A percentile compares a stretch with the other conserved stretches of the same genome.
These are phyloP conservation scores for Tylopilus vinaceipallidus DNA, from an alignment of 768 basidiomycete species.

Conservation along the genomic window DNA sequence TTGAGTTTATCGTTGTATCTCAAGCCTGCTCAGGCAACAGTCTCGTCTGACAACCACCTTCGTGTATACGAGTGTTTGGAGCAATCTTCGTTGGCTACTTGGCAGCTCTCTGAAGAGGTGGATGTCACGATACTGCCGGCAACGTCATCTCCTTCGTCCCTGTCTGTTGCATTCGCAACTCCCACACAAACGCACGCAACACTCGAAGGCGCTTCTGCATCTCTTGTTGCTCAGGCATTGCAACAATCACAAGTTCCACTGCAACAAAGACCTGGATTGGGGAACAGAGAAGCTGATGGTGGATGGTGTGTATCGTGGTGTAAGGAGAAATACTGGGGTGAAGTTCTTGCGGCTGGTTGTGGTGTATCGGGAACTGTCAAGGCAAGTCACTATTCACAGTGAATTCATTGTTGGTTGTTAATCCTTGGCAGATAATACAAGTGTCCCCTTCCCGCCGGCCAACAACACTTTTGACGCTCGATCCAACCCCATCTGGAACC, in stretches of 20 bases:
- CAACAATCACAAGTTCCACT: conserved; percentile 46
- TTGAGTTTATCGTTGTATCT: background rate
- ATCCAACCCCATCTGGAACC: conserved; percentile 37
- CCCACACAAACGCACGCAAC: conserved; percentile 63
- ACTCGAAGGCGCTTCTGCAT: conserved; percentile 54
- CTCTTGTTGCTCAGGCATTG: conserved; percentile 62
- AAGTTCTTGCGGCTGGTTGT: conserved; percentile 74
- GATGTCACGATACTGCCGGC: conserved; percentile 61
- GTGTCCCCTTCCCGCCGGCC: conserved; percentile 69
- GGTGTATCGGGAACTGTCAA: conserved; percentile 76
- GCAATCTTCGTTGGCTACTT: conserved; percentile 63
- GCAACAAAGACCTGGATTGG: conserved; percentile 42
- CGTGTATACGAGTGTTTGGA: conserved; percentile 91
- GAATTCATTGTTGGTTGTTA: background rate
- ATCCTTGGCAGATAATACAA: conserved; percentile 61
- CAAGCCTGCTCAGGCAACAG: conserved; percentile 59
- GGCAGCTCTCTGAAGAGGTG: conserved; percentile 76
- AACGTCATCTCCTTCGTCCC: conserved; percentile 39
- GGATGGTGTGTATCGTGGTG: conserved; percentile 97
- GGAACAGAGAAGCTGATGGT: conserved; percentile 80
- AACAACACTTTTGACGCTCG: conserved; percentile 55
- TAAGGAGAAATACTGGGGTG: conserved; percentile 95
- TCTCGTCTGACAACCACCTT: conserved; percentile 84
- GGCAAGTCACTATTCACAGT: conserved; percentile 38
- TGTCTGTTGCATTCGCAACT: conserved; percentile 63